Evolutionary conservation across 2,329 filamentous ascomycete species (phyloP).

Genomic region (Basipetospora sp.): DNA sequence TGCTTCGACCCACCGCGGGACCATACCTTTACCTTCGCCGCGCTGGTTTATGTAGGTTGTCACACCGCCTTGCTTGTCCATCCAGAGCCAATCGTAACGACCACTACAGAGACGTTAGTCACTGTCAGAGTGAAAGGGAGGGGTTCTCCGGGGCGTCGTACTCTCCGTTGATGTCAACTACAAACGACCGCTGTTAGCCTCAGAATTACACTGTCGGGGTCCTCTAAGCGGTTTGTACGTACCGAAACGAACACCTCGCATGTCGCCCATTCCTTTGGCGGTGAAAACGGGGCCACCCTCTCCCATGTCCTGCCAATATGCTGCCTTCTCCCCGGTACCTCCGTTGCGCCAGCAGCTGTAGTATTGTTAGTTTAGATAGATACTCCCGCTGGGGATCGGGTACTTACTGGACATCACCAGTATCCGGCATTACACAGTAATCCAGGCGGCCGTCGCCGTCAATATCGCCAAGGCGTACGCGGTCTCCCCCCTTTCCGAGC

Average conservation of each 20-base stretch:
- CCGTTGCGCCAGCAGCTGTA: slow-evolving; percentile 20
- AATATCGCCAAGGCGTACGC: slow-evolving; percentile 18
- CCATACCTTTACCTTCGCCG: slow-evolving; percentile 6
- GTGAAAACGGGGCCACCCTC: background rate
- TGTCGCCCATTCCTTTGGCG: slow-evolving; percentile 14
- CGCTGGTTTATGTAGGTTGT: slow-evolving; percentile 13
- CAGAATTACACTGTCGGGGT: too few species aligned
- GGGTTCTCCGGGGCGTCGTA: too few species aligned
- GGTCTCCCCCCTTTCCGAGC: slow-evolving; percentile 8
- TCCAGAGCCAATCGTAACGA: slow-evolving; percentile 11
- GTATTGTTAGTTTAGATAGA: too few species aligned
- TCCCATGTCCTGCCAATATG: slow-evolving; percentile 18
- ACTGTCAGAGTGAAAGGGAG: too few species aligned
- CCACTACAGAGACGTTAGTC: too few species aligned
- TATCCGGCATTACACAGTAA: slow-evolving; percentile 16
- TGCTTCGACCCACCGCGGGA: slow-evolving; percentile 7
- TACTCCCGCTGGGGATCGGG: too few species aligned
- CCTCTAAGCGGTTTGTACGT: slow-evolving; percentile 8
- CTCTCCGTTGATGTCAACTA: slow-evolving; percentile 11
- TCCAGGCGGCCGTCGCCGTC: slow-evolving; percentile 21
- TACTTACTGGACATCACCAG: slow-evolving; percentile 1
- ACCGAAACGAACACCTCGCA: slow-evolving; percentile 20
- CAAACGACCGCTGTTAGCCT: slow-evolving; percentile 10
- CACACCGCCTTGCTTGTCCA: slow-evolving; percentile 13
- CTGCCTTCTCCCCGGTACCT: slow-evolving; percentile 14